Conservation (phyloP, 225 moss, liverwort and hornwort species). For the Ulota crispa region DNA sequence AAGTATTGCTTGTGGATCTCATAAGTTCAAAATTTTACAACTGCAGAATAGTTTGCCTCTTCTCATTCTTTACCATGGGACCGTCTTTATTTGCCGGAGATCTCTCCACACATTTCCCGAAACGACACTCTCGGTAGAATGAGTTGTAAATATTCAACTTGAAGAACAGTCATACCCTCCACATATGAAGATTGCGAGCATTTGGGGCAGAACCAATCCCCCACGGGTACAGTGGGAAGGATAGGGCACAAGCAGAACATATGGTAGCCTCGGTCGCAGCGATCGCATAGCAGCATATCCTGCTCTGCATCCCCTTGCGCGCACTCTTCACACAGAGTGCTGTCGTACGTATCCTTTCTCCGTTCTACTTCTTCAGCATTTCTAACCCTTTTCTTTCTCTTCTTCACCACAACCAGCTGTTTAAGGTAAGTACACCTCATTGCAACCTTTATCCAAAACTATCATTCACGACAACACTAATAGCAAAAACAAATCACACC, state of each 20-base stretch:
- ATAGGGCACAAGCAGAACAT: conserved; percentile 68
- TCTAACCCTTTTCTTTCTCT: background rate
- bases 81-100: background rate
- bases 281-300: conserved; percentile 75
- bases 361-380: background rate
- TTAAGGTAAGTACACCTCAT: background rate
- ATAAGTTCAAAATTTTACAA: too few relatives aligned
- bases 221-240: conserved; percentile 49
- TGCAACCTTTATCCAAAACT: background rate
- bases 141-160: background rate
- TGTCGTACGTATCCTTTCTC: conserved; percentile 28
- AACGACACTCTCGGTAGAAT: background rate
- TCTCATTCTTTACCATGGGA: too few relatives aligned
- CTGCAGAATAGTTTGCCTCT: too few relatives aligned
- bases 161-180: conserved; percentile 39
- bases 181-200: conserved; percentile 44
- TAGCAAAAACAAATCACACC: too few relatives aligned
- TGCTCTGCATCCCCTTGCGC: conserved; percentile 50
- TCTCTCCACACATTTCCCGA: background rate
- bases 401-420: conserved; percentile 17
- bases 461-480: background rate
- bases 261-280: conserved; percentile 71
- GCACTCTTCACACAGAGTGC: conserved; percentile 52
- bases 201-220: conserved; percentile 75
- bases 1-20: too few relatives aligned